Evolutionary conservation across 768 basidiomycete species (phyloP).

Genomic region (Chalciporus piperatus): DNA sequence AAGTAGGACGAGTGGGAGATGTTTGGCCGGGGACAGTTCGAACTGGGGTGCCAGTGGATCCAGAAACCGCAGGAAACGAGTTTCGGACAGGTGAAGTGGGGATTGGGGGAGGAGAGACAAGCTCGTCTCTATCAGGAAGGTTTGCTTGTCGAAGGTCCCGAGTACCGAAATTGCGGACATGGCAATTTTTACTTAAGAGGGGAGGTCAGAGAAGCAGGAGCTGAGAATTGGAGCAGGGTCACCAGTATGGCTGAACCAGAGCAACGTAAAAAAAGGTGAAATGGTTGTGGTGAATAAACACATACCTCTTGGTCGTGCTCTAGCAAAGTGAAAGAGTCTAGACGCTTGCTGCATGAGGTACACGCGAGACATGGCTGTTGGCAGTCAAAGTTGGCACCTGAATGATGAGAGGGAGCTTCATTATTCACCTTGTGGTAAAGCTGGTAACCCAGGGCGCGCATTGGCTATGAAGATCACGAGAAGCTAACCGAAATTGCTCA

Average conservation of each 20-base stretch:
- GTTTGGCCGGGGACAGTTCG: conserved; percentile 19
- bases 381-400: background rate
- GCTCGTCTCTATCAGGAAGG: conserved; percentile 49
- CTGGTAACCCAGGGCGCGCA: conserved; percentile 34
- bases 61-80: conserved; percentile 16
- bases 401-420: background rate
- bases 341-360: conserved; percentile 67
- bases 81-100: conserved; percentile 29
- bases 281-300: background rate
- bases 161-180: conserved; percentile 76
- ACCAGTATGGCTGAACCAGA: conserved; percentile 43
- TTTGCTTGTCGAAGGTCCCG: conserved; percentile 70
- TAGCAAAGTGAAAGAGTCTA: conserved; percentile 73
- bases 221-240: conserved; percentile 7
- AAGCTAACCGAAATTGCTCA: conserved; percentile 32
- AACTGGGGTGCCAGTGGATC: conserved; percentile 7
- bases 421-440: conserved; percentile 72
- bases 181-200: conserved; percentile 70
- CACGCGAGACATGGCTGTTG: conserved; percentile 79
- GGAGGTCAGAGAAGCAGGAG: background rate
- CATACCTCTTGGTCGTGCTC: conserved; percentile 83
- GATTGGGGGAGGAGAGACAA: conserved; percentile 31
- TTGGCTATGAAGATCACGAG: conserved; percentile 3
- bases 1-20: conserved; percentile 32
- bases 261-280: conserved; percentile 2